Conservation (phyloP, 495 filamentous ascomycete genomes). For the Bombardia bombarda region DNA sequence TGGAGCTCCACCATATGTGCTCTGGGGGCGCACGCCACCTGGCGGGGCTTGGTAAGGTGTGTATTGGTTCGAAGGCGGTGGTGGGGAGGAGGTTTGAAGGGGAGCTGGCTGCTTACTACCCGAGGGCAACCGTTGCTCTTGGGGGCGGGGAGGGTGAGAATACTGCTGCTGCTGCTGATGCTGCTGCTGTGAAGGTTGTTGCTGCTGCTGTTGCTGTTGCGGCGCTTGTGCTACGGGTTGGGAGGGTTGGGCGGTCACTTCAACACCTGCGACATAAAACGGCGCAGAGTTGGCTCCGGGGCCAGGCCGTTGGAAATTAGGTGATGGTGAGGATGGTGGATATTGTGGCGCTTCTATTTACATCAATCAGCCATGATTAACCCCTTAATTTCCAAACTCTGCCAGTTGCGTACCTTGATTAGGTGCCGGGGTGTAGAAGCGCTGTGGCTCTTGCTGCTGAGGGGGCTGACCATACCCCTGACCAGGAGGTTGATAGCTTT, state of each 20-base stretch:
- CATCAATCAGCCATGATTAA: conserved; percentile 16
- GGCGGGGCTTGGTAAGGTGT: conserved; percentile 36
- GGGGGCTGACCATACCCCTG: conserved; percentile 15
- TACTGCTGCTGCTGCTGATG: conserved; percentile 29
- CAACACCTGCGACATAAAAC: conserved; percentile 39
- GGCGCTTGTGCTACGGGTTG: conserved; percentile 21
- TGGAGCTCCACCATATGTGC: conserved; percentile 61
- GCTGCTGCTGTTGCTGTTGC: conserved; percentile 27
- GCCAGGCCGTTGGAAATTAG: conserved; percentile 38
- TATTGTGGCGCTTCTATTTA: conserved; percentile 32
- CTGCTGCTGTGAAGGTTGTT: conserved; percentile 27
- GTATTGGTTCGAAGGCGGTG: conserved; percentile 33
- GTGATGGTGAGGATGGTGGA: conserved; percentile 37
- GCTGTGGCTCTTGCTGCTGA: conserved; percentile 54
- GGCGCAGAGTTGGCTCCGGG: conserved; percentile 27
- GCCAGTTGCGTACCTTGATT: conserved; percentile 28
- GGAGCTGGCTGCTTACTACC: conserved; percentile 38
- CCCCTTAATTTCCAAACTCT: conserved; percentile 22
- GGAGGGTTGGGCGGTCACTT: conserved; percentile 29
- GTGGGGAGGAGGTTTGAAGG: conserved; percentile 36
- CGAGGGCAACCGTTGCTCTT: conserved; percentile 29
- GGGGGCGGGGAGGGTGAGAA: conserved; percentile 22
- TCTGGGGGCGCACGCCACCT: conserved; percentile 51
- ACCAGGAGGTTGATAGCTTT: conserved; percentile 50
- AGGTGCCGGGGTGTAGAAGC: conserved; percentile 59